These are phyloP conservation scores for Thermochaetoides dissita DNA, from an alignment of 2,329 filamentous ascomycete species.

Conservation along the genomic window DNA sequence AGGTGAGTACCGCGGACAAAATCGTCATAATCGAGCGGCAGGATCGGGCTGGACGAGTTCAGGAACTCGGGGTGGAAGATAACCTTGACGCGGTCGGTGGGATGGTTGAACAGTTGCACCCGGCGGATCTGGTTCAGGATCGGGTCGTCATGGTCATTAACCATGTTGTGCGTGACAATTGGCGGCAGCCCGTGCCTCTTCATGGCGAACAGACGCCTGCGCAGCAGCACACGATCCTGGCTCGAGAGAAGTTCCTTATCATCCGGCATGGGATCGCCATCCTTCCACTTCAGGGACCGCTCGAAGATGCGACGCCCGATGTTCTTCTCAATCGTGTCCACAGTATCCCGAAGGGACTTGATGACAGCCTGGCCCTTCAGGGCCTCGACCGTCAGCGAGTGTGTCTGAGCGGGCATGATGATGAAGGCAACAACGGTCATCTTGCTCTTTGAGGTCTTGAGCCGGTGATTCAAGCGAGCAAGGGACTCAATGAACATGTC, in stretches of 20 bases:
- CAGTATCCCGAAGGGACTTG: constrained; percentile 86
- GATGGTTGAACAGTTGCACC: constrained; percentile 94
- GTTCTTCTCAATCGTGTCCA: constrained; percentile 81
- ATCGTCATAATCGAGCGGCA: constrained; percentile 94
- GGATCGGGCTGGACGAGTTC: constrained; percentile 85
- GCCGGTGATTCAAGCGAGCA: constrained; percentile 81
- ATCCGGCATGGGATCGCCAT: constrained; percentile 83
- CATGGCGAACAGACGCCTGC: constrained; percentile 88
- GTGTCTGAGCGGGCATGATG: constrained; percentile 96
- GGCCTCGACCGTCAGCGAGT: constrained; percentile 86
- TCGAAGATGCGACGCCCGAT: constrained; percentile 92
- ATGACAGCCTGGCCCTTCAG: constrained; percentile 95
- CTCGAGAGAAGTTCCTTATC: constrained; percentile 91
- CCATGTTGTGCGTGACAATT: constrained; percentile 98
- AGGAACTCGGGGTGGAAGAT: constrained; percentile 97
- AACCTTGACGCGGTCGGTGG: constrained; percentile 88
- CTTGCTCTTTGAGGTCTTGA: constrained; percentile 75
- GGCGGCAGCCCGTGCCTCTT: constrained; percentile 81
- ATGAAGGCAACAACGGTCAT: constrained; percentile 94
- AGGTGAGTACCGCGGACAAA: constrained; percentile 95
- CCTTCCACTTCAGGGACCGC: constrained; percentile 86
- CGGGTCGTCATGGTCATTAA: constrained; percentile 83
- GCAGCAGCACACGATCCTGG: constrained; percentile 83
- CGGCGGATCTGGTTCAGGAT: constrained; percentile 91
- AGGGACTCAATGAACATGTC: constrained; percentile 99